These are phyloP conservation scores for Beauveria brongniartii DNA, from an alignment of 2,329 filamentous ascomycete species.

Conservation along the genomic window DNA sequence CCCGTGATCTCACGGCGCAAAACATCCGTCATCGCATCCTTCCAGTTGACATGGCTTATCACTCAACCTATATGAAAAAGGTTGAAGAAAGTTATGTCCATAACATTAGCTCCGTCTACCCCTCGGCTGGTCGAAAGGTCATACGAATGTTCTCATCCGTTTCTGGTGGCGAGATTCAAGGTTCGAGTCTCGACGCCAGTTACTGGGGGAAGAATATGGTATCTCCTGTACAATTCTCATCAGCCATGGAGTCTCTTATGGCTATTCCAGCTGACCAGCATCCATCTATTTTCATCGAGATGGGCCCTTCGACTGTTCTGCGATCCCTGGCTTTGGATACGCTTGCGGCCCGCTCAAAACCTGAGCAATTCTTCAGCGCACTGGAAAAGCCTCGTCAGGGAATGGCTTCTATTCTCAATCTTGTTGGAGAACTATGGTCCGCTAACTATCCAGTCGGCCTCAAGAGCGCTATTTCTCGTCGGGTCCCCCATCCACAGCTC, in stretches of 20 bases:
- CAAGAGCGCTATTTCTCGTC: conserved; percentile 20
- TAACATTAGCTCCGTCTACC: conserved; percentile 18
- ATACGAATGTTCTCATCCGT: conserved; percentile 35
- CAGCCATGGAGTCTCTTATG: conserved; percentile 31
- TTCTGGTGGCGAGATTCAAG: conserved; percentile 21
- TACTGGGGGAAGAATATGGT: conserved; percentile 43
- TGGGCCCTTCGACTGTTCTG: conserved; percentile 32
- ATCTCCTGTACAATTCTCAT: conserved; percentile 35
- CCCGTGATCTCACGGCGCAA: conserved; percentile 22
- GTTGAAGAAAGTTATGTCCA: conserved; percentile 29
- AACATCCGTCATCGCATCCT: conserved; percentile 28
- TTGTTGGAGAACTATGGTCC: conserved; percentile 30
- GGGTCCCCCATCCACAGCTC: conserved; percentile 11
- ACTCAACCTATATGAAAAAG: conserved; percentile 35
- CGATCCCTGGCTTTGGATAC: conserved; percentile 27
- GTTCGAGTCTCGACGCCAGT: conserved; percentile 20
- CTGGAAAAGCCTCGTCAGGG: conserved; percentile 21
- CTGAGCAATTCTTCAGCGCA: conserved; percentile 19
- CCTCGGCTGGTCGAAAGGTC: not conserved
- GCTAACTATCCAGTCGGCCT: conserved; percentile 26
- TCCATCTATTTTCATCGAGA: conserved; percentile 31
- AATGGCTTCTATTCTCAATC: conserved; percentile 20
- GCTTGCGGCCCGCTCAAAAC: not conserved
- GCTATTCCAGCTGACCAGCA: conserved; percentile 17
- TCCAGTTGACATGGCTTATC: conserved; percentile 33